Conservation (phyloP, 768 basidiomycete genomes). For the Omphalotus guepiniiformis region DNA sequence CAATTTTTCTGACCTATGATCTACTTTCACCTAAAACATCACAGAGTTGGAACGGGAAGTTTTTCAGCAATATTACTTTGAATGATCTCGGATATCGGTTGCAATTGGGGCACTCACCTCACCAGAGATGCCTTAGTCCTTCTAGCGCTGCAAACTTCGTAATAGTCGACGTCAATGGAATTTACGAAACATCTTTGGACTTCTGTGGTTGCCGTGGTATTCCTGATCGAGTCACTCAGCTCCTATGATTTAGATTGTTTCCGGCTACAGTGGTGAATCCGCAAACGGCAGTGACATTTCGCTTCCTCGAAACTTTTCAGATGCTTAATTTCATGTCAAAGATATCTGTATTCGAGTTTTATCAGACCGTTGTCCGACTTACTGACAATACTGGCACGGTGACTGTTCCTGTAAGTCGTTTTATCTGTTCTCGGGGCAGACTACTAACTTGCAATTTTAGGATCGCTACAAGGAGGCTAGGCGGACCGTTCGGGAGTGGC, state of each 20-base stretch:
- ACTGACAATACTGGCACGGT: slow-evolving; percentile 8
- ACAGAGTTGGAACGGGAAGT: no score
- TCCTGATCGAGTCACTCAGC: slow-evolving; percentile 2
- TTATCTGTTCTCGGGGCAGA: background rate
- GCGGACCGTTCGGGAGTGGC: slow-evolving; percentile 13
- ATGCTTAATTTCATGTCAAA: slow-evolving; percentile 13
- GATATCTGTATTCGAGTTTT: slow-evolving; percentile 6
- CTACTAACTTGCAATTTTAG: background rate
- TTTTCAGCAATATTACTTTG: no score
- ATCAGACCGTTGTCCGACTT: slow-evolving; percentile 1
- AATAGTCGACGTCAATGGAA: slow-evolving; percentile 7
- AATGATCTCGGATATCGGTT: no score
- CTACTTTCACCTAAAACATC: no score
- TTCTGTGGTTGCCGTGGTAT: slow-evolving; percentile 10
- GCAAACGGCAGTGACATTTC: slow-evolving; percentile 10
- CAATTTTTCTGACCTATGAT: no score
- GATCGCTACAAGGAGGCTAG: slow-evolving; percentile 5
- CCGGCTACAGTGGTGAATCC: slow-evolving; percentile 12
- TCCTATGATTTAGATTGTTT: slow-evolving; percentile 7
- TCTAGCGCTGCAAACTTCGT: no score
- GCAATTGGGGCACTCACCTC: no score
- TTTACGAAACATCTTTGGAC: slow-evolving; percentile 10
- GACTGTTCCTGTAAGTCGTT: slow-evolving; percentile 2
- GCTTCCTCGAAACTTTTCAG: slow-evolving; percentile 14
- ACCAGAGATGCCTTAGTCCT: no score